These are phyloP conservation scores for Solidago caesia DNA, from an alignment of 129 eudicot species.

Conservation along the genomic window DNA sequence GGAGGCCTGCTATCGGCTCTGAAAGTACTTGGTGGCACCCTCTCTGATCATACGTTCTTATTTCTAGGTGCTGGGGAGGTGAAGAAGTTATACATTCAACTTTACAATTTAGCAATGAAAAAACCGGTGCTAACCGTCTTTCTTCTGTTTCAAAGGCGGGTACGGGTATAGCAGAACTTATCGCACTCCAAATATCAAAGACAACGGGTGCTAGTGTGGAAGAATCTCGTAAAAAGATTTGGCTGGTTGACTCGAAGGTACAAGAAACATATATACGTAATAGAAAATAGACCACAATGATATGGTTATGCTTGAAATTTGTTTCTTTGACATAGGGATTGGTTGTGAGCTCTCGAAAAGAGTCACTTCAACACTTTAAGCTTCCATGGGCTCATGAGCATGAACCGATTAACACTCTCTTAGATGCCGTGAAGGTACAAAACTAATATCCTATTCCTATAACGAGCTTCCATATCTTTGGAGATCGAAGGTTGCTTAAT, in stretches of 20 bases:
- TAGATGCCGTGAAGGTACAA: slow-evolving; percentile 79
- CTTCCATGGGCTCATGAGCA: slow-evolving; percentile 91
- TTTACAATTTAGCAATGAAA: neutral
- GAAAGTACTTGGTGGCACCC: slow-evolving; percentile 59
- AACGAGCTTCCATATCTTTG: neutral
- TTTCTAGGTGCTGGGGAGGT: slow-evolving; percentile 96
- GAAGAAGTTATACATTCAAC: neutral
- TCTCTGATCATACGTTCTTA: slow-evolving; percentile 72
- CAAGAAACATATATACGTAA: neutral
- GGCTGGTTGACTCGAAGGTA: slow-evolving; percentile 99
- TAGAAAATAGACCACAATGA: neutral
- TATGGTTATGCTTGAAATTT: neutral
- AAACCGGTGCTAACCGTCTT: neutral
- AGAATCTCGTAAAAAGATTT: slow-evolving; percentile 76
- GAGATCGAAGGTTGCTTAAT: neutral
- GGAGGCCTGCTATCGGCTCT: slow-evolving; percentile 66
- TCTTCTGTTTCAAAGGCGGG: slow-evolving; percentile 69
- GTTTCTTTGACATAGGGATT: slow-evolving; percentile 55
- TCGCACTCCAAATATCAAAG: slow-evolving; percentile 85
- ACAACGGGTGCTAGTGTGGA: slow-evolving; percentile 54
- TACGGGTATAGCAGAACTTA: slow-evolving; percentile 97
- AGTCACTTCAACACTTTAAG: slow-evolving; percentile 84
- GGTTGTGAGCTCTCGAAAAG: slow-evolving; percentile 69
- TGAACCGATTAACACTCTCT: slow-evolving; percentile 57
- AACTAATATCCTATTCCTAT: neutral